Percentiles rank a stretch among this genome's conserved stretches.
Conservation (phyloP, 2,329 filamentous ascomycete species). For the Lachnellula suecica region DNA sequence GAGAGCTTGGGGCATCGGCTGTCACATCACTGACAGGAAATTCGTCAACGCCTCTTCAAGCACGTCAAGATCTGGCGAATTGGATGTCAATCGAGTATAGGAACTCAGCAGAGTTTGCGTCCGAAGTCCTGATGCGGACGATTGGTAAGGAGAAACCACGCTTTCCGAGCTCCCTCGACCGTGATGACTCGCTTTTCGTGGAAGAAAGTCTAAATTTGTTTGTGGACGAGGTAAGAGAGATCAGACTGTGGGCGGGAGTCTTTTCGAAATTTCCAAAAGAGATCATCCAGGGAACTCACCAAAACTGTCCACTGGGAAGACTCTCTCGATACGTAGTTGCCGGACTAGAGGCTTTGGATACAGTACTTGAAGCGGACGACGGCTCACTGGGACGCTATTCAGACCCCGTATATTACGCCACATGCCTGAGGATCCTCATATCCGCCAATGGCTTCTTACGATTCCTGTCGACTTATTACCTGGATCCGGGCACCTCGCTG, state of each 20-base stretch:
- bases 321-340: slow-evolving; percentile 39
- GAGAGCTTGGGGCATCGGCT: slow-evolving; percentile 59
- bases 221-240: slow-evolving; percentile 77
- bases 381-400: slow-evolving; percentile 73
- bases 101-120: background rate
- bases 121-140: slow-evolving; percentile 18
- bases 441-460: slow-evolving; percentile 19
- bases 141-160: slow-evolving; percentile 38
- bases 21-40: slow-evolving; percentile 18
- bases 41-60: background rate
- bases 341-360: slow-evolving; percentile 10
- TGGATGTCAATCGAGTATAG: background rate
- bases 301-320: too few relatives aligned
- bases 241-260: slow-evolving; percentile 58
- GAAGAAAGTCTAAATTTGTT: slow-evolving; percentile 96
- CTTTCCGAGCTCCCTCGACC: slow-evolving; percentile 48
- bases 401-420: slow-evolving; percentile 64
- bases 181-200: slow-evolving; percentile 73
- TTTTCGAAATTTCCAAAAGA: slow-evolving; percentile 33
- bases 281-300: background rate
- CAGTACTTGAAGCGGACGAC: slow-evolving; percentile 44
- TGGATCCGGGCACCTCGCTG: background rate
- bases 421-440: slow-evolving; percentile 48
- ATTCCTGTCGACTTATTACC: background rate
- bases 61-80: background rate